Base-by-base conservation (phyloP, 768 basidiomycete genomes). In the Tubosaeta sp. region DNA sequence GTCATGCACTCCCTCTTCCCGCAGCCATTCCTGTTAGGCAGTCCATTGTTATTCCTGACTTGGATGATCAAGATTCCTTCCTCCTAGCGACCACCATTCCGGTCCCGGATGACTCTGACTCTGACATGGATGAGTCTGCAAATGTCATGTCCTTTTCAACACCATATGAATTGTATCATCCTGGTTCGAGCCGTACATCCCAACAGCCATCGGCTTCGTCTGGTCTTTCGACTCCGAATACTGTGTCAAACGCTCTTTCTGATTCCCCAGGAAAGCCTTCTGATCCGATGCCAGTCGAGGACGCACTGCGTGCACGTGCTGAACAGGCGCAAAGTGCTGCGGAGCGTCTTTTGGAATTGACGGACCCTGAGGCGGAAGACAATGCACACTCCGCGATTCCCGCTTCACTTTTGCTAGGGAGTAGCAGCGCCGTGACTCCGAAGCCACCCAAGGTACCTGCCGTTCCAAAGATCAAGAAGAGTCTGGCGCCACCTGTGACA, bases 251-350 rank as follows among this genome's bases (percentile, higher is more conserved):
- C 63, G 73, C 84, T 2, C 66, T 84, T 34, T 86, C 85, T 0
- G 80, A 79, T 22, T 80, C 82, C 3, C 56, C 70, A 46, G 55
- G 65, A 49, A 71, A 78, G 56, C 73, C 75, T 56, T 65, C 77
- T 57, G 45, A 73, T 71, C 13, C 34, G 41, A 74, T 82, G 12
- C 78, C 79, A 18, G 73, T 94, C 4, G 93, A 94, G 61, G 94
- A 95, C 63, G 91, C 86, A 27, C 68, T 95, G 58, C 80, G 85
- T 39, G 90, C 90, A 3, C 81, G 90, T 46, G 94, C 94, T 2
- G 89, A 90, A 59, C 94, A 96, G 64, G 94, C 94, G 0, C 90
- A 94, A 65, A 93, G 90, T 63, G 90, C 93, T 8, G 94, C 94
- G 1, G 86, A 91, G 64, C 80, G 90, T 44, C 70, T 97, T 24